phyloP scores from a whole-genome alignment of 2,329 filamentous ascomycete genomes.

The Dothideomycetes sp. region DNA sequence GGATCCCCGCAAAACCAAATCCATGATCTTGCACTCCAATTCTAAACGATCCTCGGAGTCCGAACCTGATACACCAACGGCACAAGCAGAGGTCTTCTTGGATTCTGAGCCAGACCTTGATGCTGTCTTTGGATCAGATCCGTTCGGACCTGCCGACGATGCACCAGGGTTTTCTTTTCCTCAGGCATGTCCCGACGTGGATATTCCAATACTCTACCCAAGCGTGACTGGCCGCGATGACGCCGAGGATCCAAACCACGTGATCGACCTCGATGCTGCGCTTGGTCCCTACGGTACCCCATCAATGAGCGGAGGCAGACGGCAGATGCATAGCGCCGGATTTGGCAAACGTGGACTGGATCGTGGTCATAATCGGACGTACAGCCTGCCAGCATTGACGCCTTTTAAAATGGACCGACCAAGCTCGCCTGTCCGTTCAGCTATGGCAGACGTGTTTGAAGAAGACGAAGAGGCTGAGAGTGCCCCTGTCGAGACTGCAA shows the following conservation, averaged over 20 bases:
- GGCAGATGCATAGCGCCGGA: constrained; percentile 66
- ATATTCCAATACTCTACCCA: neutral
- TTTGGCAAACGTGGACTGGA: constrained; percentile 29
- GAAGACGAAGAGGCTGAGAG: constrained; percentile 62
- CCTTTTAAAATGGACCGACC: constrained; percentile 49
- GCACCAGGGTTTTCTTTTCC: constrained; percentile 1
- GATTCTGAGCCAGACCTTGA: constrained; percentile 10
- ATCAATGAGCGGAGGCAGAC: constrained; percentile 46
- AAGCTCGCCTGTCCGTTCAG: constrained; percentile 35
- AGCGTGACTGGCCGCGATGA: constrained; percentile 59
- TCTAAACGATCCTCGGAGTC: neutral
- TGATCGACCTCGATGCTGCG: constrained; percentile 91
- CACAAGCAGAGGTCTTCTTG: neutral
- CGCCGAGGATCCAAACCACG: constrained; percentile 48
- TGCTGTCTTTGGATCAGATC: constrained; percentile 9
- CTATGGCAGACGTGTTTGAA: constrained; percentile 80
- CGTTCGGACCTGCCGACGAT: constrained; percentile 8
- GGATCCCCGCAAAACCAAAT: constrained; percentile 9
- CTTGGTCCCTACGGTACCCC: constrained; percentile 86
- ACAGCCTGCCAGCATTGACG: constrained; percentile 69
- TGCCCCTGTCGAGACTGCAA: constrained; percentile 17
- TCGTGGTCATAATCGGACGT: constrained; percentile 62
- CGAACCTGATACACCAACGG: neutral
- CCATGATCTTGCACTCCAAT: neutral
- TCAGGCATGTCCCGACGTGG: constrained; percentile 22